phyloP scores from a whole-genome alignment of 2,329 filamentous ascomycete species.

The Fusarium decemcellulare region DNA sequence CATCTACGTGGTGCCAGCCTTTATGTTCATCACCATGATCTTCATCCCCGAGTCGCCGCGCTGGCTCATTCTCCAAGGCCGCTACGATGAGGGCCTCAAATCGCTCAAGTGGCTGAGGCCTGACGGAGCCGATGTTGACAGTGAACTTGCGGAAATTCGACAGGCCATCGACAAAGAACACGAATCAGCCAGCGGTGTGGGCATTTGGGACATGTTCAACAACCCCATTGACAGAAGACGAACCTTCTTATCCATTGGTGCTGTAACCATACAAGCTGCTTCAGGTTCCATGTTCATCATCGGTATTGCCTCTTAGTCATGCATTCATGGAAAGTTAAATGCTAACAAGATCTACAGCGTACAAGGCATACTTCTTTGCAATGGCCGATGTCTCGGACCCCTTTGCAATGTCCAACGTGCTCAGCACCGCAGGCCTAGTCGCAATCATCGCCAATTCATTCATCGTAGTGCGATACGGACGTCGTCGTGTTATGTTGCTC shows the following conservation, averaged over 20 bases:
- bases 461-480: conserved; percentile 38
- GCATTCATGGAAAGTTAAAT: rapidly evolving
- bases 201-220: conserved; percentile 39
- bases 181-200: conserved; percentile 22
- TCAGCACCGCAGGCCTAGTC: conserved; percentile 40
- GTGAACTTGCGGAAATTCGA: conserved; percentile 31
- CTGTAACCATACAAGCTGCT: conserved; percentile 37
- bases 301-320: conserved; percentile 6
- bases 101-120: conserved; percentile 37
- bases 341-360: conserved; percentile 18
- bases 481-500: conserved; percentile 27
- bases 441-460: conserved; percentile 41
- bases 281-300: conserved; percentile 45
- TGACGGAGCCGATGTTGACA: conserved; percentile 13
- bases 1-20: conserved; percentile 34
- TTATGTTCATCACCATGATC: conserved; percentile 24
- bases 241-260: conserved; percentile 34
- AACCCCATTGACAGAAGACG: conserved; percentile 34
- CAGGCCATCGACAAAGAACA: conserved; percentile 34
- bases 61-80: conserved; percentile 40
- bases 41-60: conserved; percentile 43
- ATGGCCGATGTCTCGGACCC: conserved; percentile 42
- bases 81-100: conserved; percentile 35
- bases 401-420: conserved; percentile 43
- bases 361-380: conserved; percentile 44